Conservation (phyloP, 1,139 yeast species). For the Blastobotrys ciferrii region DNA sequence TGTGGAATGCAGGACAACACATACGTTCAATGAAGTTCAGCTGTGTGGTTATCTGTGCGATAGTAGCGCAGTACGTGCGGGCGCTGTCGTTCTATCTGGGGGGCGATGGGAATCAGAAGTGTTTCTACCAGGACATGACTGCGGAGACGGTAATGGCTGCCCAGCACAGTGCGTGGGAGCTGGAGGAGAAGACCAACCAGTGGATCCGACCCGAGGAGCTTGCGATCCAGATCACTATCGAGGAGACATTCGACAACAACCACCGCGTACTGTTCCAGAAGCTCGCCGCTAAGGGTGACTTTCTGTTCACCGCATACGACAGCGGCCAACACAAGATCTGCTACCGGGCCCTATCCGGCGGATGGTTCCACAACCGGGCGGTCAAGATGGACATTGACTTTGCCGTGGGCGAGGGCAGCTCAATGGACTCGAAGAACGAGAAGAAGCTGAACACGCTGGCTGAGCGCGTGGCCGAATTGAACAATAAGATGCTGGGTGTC, state of each 20-base stretch:
- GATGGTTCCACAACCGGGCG: slow-evolving; percentile 53
- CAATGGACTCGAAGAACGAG: slow-evolving; percentile 52
- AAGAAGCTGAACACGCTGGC: slow-evolving; percentile 50
- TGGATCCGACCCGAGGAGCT: slow-evolving; percentile 48
- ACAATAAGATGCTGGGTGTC: slow-evolving; percentile 54
- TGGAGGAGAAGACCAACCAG: slow-evolving; percentile 44
- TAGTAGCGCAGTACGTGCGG: slow-evolving; percentile 25
- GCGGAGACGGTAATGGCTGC: slow-evolving; percentile 55
- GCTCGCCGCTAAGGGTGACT: slow-evolving; percentile 58
- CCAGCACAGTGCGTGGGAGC: slow-evolving; percentile 56
- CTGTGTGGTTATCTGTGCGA: slow-evolving; percentile 6
- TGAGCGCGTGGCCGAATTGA: slow-evolving; percentile 52
- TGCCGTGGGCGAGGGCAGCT: slow-evolving; percentile 51
- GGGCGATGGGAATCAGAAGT: slow-evolving; percentile 54
- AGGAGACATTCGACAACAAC: slow-evolving; percentile 63
- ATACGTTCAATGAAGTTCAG: neutral
- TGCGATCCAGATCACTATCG: slow-evolving; percentile 53
- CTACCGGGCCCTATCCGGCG: slow-evolving; percentile 60
- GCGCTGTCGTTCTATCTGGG: slow-evolving; percentile 54
- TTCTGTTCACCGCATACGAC: slow-evolving; percentile 66
- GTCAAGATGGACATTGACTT: slow-evolving; percentile 50
- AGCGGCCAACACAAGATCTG: slow-evolving; percentile 75
- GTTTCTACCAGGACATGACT: slow-evolving; percentile 65
- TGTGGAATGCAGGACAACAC: too few relatives aligned
- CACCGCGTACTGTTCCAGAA: slow-evolving; percentile 69